Evolutionary conservation across 116 monocot genomes (phyloP).

Genomic region (Cymodocea nodosa): DNA sequence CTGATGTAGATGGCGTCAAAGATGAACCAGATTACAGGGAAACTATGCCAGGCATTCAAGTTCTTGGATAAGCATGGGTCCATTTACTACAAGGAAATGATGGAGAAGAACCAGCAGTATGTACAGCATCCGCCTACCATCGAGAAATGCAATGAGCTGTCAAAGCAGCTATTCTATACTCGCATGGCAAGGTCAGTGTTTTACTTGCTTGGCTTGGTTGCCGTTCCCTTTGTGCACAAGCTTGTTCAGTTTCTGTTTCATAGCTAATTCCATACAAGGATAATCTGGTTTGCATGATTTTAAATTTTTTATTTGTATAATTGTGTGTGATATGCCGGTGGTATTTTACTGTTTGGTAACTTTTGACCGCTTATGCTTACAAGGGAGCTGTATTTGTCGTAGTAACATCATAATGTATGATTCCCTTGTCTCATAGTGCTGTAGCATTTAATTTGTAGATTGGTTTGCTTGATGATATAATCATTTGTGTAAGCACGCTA

Average conservation of each 20-base stretch:
- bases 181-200: conserved; percentile 50
- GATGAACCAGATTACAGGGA: conserved; percentile 33
- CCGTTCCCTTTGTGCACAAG: not conserved
- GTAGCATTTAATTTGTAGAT: no score
- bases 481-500: no score
- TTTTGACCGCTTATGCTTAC: no score
- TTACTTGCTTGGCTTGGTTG: not conserved
- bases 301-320: no score
- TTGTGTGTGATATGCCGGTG: no score
- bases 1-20: conserved; percentile 37
- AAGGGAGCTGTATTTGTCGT: no score
- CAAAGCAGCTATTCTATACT: conserved; percentile 68
- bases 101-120: conserved; percentile 61
- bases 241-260: not conserved
- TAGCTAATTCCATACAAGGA: no score
- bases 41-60: conserved; percentile 32
- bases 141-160: conserved; percentile 62
- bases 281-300: no score
- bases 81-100: conserved; percentile 42
- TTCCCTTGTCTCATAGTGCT: no score
- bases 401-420: no score
- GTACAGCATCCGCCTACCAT: conserved; percentile 45
- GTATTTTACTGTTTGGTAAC: no score
- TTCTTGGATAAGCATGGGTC: conserved; percentile 43
- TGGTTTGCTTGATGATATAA: no score